Base-by-base conservation (phyloP, 2,329 filamentous ascomycete genomes). In the Endoconidiophora laricicola region DNA sequence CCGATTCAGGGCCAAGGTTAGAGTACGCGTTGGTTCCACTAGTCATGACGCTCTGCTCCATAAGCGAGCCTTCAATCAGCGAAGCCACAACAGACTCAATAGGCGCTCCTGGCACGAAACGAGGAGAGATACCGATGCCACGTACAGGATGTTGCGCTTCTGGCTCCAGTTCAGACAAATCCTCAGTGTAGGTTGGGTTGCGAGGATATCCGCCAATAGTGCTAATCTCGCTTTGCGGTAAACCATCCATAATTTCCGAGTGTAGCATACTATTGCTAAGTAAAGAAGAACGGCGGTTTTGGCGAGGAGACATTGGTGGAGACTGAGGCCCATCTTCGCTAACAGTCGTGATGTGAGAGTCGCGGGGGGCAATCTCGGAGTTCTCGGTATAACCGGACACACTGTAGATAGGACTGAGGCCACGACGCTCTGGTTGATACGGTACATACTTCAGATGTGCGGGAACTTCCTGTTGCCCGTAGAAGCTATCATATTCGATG, bases 41-140 rank as follows among this genome's bases (percentile, higher is more conserved):
- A 2, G 78, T 88, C 48, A 94, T 61, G 10, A 81, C 75, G 2
- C 86, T 93, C 47, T 74, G 73, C 3, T 77, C 73, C 14, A 77
- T 61, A 62, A 73, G 68, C 0, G 86, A 90, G 16, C 87, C 86
- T 57, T 91, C 82, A 1, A 81, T 68, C 5, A 96, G 69, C 14
- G 88, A 95, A 6, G 90, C 90, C 9, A 96, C 88, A 7, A 83
- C 84, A 12, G 88, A 95, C 63, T 95, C 88, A 0, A 94, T 79
- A 2, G 76, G 86, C 33, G 79, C 60, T 2, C 77, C 79, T 57
- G 87, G 79, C 2, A 93, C 73, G 59, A 86, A 81, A 56, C 85
- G 73, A 2, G 86, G 81, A 57, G 84, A 94, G 9, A 79, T 79
- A 40, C 75, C 81, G 44, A 86, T 66, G 18, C 75, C 77, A 26